These are phyloP conservation scores for Amoebophrya sp. DNA, from an alignment of 169 alveolate genomes.

Conservation along the genomic window DNA sequence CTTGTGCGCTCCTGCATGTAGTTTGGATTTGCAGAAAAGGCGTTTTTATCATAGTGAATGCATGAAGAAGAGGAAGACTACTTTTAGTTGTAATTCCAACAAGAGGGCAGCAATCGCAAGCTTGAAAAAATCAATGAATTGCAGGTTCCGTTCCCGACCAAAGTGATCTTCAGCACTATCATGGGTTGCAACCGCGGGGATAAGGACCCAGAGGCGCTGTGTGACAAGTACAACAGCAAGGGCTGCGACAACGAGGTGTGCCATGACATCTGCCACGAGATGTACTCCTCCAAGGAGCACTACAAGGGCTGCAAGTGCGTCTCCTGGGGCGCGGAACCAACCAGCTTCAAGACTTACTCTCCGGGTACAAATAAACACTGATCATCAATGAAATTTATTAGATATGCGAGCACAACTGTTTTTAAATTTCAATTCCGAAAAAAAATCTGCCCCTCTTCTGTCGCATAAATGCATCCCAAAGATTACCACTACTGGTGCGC, in stretches of 20 bases:
- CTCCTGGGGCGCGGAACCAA: background rate
- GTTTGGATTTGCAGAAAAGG: background rate
- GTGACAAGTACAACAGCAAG: background rate
- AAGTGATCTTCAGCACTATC: background rate
- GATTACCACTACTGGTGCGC: too few relatives aligned
- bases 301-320: background rate
- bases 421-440: too few relatives aligned
- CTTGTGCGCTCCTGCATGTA: background rate
- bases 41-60: background rate
- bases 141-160: background rate
- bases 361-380: background rate
- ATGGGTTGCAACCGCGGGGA: background rate
- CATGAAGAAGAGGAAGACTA: background rate
- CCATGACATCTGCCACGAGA: constrained; percentile 15
- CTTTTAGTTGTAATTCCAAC: background rate
- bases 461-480: too few relatives aligned
- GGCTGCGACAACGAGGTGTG: constrained; percentile 22
- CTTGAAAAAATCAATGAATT: background rate
- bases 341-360: background rate
- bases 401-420: too few relatives aligned
- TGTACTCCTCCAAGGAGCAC: background rate
- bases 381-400: too few relatives aligned
- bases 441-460: too few relatives aligned
- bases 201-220: background rate
- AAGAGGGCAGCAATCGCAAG: background rate